phyloP scores from a whole-genome alignment of 2,329 filamentous ascomycete species.

The Alternaria brassicae region DNA sequence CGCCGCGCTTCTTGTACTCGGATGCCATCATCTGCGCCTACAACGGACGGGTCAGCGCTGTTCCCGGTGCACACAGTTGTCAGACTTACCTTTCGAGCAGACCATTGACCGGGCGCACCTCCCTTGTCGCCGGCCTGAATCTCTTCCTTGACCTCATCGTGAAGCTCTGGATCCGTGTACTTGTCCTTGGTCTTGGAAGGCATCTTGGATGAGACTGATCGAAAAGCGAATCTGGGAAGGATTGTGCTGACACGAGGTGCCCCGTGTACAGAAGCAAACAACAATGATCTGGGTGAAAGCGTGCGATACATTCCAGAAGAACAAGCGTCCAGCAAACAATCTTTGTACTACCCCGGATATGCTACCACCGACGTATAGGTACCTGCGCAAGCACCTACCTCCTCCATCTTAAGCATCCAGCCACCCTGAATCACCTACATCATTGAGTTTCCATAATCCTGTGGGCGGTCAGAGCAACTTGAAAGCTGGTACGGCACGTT shows the following conservation, averaged over 20 bases:
- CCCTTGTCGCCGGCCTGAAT: constrained; percentile 56
- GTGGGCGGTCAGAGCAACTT: constrained; percentile 1
- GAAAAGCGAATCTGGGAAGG: background rate
- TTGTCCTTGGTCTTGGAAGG: constrained; percentile 53
- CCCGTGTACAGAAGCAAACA: background rate
- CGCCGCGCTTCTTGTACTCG: constrained; percentile 58
- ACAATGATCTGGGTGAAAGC: background rate
- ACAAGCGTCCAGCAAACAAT: background rate
- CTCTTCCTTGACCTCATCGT: constrained; percentile 57
- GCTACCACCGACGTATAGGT: constrained; percentile 24
- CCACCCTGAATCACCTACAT: constrained; percentile 20
- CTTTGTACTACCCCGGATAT: constrained; percentile 25
- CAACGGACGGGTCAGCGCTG: background rate
- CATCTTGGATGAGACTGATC: constrained; percentile 41
- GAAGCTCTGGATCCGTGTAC: constrained; percentile 56
- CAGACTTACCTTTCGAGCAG: constrained; percentile 53
- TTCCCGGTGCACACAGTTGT: background rate
- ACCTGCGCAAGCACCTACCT: constrained; percentile 18
- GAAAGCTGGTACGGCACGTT: constrained; percentile 10
- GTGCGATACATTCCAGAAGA: constrained; percentile 7
- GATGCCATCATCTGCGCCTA: constrained; percentile 57
- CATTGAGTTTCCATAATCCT: constrained; percentile 13
- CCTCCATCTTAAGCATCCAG: constrained; percentile 7
- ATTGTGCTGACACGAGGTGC: background rate
- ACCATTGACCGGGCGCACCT: constrained; percentile 59